Evolutionary conservation across 768 basidiomycete species (phyloP), one percentile per base, ranked within the genome.

Genomic region (Collybia sordida): DNA sequence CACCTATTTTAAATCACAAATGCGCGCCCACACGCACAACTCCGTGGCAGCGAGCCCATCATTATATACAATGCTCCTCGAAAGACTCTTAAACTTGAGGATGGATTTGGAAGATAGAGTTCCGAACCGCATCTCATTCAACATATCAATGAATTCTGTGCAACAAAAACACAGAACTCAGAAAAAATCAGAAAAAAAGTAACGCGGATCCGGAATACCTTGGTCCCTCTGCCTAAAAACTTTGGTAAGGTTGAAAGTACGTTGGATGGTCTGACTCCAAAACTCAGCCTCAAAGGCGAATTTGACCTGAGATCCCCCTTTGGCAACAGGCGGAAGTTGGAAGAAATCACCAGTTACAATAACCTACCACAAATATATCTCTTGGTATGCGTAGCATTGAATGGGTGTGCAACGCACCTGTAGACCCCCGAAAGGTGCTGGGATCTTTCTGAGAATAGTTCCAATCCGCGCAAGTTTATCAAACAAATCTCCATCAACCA

Each of bases 61-160:
- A 7, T 80, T 77, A 57, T 92, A 94, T 2, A 71, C 51, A 17
- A 95, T 83, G n/a, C 75, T 66, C 27, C 94, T 75, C 1, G 81
- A 77, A n/a, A 98, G 73, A 0, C 69, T 70, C 56, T 66, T 80
- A 74, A 98, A 98, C 48, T 77, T 83, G 25, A 61, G 49, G 51
- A 93, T 85, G 0, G 93, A 94, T 18, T 72, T 69, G 2, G 61
- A 53, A 0, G 84, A 78, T 25, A 98, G 68, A 15, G 58, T 70
- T 3, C 97, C 97, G 58, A 93, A 96, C 14, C 97, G 84, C 97
- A 98, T 98, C 66, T 98, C 94, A 63, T 98, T 99, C 44, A 98
- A 74, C 93, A 98, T 98, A 65, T 91, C 79, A 44, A 99, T 82
- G 62, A 99, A 98, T 45, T 84, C 93, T 93, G 63, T 27, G 46